Base-by-base conservation (phyloP, 768 basidiomycete genomes). In the Podaxis carcinomalis region DNA sequence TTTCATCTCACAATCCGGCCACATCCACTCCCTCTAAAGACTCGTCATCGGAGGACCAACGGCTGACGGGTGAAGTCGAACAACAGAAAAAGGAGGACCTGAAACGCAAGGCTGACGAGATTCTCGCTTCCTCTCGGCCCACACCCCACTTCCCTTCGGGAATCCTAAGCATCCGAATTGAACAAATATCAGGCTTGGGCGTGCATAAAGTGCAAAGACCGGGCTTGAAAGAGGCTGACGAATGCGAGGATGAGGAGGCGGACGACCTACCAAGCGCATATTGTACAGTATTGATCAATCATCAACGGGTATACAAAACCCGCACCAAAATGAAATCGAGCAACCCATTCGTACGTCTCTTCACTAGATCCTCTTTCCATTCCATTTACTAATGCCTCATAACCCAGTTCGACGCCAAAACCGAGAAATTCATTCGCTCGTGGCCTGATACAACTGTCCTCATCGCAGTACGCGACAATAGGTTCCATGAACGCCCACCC, bases 371-470 rank as follows among this genome's bases (percentile, higher is more conserved):
- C 28, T 46, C 57, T 32, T 32, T 32, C 9, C 7, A 32, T 9
- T 32, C 32, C 32, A 32, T 32, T 32, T 9, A 32, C 3, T 7
- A 32, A 32, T 32, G 32, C 9, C 7, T 32, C 32, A 27, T 14
- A 4, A n/a, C 6, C 2, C 61, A 81, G 80, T 86, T 80, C 68
- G 77, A 80, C 50, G 88, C 89, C 1, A 81, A 84, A 0, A 88
- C 86, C 1, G 91, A 93, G 70, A 77, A 81, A 32, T 89, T 89
- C 70, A 75, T 90, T 28, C 77, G 83, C 3, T 83, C 89, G 66
- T 90, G 84, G 83, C 72, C 73, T 6, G 77, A 75, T 9, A 77
- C 88, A 2, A 80, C 83, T 14, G 78, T 90, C 44, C 77, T 87
- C 10, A 81, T 92, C 28, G 81, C 87, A 14, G 85, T 90, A 14